Percentiles rank a stretch among this genome's conserved stretches.
Evolutionary conservation across 179 eudicot genomes (phyloP).

Genomic region (Silene coronaria): DNA sequence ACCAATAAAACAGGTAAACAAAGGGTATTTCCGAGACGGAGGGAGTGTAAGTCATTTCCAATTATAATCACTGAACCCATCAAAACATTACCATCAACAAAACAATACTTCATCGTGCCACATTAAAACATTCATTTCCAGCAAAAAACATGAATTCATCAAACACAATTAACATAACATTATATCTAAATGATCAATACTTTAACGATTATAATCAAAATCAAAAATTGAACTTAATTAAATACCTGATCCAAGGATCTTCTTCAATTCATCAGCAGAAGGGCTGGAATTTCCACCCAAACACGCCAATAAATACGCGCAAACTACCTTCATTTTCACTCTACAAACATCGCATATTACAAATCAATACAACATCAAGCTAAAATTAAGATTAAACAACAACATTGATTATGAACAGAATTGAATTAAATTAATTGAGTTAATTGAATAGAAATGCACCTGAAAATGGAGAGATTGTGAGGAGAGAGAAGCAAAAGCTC

Average conservation of each 20-base stretch:
- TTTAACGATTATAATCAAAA: not conserved
- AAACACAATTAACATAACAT: not conserved
- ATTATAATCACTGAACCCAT: not conserved
- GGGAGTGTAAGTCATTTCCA: not conserved
- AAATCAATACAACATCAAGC: not conserved
- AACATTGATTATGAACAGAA: not conserved
- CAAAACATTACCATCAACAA: not conserved
- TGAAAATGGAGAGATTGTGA: not conserved
- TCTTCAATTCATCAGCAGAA: slow-evolving; percentile 29
- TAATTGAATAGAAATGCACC: slow-evolving; percentile 7
- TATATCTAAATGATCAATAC: not conserved
- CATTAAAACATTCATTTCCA: not conserved
- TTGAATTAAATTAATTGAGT: not conserved
- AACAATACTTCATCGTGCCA: not conserved
- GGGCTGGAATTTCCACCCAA: slow-evolving; percentile 39
- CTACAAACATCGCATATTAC: not conserved
- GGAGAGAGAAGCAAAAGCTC: not conserved
- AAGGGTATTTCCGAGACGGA: too few species aligned
- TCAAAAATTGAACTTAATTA: not conserved
- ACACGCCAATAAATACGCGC: slow-evolving; percentile 41
- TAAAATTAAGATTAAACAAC: not conserved
- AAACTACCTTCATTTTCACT: slow-evolving; percentile 32
- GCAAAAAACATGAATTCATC: not conserved
- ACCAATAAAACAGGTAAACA: too few species aligned
- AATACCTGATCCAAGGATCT: slow-evolving; percentile 30